Percentiles rank a stretch among this genome's conserved stretches.
These are phyloP conservation scores for Modicella reniformis DNA, from an alignment of 371 early-diverging fungal species.

Conservation along the genomic window DNA sequence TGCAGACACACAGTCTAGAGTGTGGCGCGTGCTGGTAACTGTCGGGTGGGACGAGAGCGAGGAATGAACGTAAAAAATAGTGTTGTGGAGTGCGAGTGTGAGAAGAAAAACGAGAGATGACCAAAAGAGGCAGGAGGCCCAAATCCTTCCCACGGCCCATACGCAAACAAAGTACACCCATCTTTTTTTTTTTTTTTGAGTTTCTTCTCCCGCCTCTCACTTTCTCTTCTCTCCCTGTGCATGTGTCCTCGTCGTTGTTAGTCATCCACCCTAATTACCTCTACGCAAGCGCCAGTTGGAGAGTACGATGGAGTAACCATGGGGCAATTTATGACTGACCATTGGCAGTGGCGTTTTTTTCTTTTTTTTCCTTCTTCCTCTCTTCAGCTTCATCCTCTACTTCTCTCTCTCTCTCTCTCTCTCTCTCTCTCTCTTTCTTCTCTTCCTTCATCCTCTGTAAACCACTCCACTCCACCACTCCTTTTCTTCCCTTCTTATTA, in stretches of 20 bases:
- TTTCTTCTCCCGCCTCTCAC: background rate
- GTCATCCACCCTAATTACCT: no score
- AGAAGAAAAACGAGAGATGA: conserved; percentile 7
- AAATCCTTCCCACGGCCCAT: conserved; percentile 33
- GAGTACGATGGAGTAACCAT: no score
- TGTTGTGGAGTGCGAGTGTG: conserved; percentile 7
- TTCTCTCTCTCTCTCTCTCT: conserved; percentile 8
- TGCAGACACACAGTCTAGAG: no score
- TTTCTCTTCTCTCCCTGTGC: background rate
- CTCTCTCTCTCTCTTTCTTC: background rate
- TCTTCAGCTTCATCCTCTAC: no score
- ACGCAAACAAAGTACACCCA: background rate
- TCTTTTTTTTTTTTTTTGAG: background rate
- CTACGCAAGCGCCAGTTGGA: no score
- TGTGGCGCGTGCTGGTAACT: no score
- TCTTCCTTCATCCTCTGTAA: background rate
- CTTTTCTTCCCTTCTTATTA: background rate
- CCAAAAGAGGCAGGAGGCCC: conserved; percentile 34
- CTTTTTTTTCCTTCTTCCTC: no score
- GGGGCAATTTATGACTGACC: no score
- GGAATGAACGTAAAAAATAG: no score
- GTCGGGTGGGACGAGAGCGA: no score
- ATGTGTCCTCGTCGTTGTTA: no score
- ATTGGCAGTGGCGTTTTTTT: no score
- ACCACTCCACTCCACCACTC: background rate